A percentile compares a stretch with the other conserved stretches of the same genome.
Conservation (phyloP, 1,284 basidiomycete genomes). For the Malassezia slooffiae region DNA sequence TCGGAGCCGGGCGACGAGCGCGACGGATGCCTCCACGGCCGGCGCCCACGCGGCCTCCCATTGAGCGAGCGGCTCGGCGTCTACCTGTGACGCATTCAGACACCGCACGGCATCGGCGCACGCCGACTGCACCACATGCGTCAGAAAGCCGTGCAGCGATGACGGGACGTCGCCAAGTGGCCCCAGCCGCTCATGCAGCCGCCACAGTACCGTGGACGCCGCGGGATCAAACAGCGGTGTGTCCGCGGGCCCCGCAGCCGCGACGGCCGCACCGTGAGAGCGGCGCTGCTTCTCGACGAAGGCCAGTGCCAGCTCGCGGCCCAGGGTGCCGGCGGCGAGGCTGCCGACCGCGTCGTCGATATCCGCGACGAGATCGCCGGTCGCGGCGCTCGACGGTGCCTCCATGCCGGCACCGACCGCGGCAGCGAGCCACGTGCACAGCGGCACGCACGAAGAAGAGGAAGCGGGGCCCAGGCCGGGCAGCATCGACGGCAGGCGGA, state of each 20-base stretch:
- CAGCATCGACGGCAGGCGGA: too few species aligned
- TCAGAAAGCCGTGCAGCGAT: constrained; percentile 3
- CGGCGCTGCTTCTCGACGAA: too few species aligned
- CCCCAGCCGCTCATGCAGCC: neutral
- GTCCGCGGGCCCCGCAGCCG: neutral
- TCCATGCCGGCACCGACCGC: neutral
- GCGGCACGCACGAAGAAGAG: constrained; percentile 10
- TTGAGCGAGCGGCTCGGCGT: neutral
- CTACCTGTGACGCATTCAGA: neutral
- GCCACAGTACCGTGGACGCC: constrained; percentile 4
- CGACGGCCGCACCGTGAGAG: too few species aligned
- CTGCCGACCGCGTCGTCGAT: constrained; percentile 1
- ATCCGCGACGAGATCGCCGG: neutral
- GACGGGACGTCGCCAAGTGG: neutral
- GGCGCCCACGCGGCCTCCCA: constrained; percentile 13
- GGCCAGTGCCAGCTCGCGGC: constrained; percentile 5
- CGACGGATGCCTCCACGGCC: neutral
- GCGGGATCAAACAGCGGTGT: constrained; percentile 10
- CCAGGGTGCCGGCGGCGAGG: constrained; percentile 7
- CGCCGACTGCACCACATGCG: constrained; percentile 13
- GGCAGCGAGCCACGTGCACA: neutral
- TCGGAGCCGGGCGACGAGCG: neutral
- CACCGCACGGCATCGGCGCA: constrained; percentile 8
- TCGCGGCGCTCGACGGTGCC: neutral
- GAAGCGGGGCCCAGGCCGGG: constrained; percentile 13